Percentiles rank a stretch among this genome's conserved stretches.
Evolutionary conservation across 768 basidiomycete genomes (phyloP).

Genomic region (Suillus tomentosus): DNA sequence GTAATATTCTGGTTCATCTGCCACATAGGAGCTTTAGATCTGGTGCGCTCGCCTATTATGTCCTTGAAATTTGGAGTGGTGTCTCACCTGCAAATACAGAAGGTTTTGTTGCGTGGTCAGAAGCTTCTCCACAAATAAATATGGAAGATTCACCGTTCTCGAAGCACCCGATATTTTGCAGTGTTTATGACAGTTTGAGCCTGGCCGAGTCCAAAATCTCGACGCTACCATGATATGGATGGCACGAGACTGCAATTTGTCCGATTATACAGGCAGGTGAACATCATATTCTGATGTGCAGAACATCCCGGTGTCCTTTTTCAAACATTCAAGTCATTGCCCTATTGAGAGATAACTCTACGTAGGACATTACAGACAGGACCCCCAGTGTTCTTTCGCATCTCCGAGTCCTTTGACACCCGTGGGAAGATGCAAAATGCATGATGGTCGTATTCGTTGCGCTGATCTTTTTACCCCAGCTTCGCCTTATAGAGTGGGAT

Average conservation of each 20-base stretch:
- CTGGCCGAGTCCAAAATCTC: not conserved
- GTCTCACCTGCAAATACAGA: not conserved
- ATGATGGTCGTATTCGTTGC: not conserved
- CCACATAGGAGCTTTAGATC: slow-evolving; percentile 1
- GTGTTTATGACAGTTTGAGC: slow-evolving; percentile 3
- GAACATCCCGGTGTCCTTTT: not conserved
- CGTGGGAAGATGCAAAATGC: slow-evolving; percentile 1
- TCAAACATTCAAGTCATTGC: no score
- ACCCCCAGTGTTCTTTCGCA: no score
- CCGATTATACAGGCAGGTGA: not conserved
- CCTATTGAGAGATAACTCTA: no score
- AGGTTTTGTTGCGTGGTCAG: not conserved
- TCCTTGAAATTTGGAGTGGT: not conserved
- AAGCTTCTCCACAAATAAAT: not conserved
- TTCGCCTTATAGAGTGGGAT: not conserved
- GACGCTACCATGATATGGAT: not conserved
- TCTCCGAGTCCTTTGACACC: not conserved
- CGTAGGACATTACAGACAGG: no score
- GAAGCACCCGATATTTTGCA: slow-evolving; percentile 7
- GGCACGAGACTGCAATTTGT: not conserved
- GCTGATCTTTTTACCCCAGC: slow-evolving; percentile 6
- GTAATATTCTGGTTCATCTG: not conserved
- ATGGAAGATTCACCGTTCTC: slow-evolving; percentile 1
- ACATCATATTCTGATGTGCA: not conserved
- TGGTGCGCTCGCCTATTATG: not conserved